phyloP scores from a whole-genome alignment of 352 stramenopile species.

The Plasmopara muralis region DNA sequence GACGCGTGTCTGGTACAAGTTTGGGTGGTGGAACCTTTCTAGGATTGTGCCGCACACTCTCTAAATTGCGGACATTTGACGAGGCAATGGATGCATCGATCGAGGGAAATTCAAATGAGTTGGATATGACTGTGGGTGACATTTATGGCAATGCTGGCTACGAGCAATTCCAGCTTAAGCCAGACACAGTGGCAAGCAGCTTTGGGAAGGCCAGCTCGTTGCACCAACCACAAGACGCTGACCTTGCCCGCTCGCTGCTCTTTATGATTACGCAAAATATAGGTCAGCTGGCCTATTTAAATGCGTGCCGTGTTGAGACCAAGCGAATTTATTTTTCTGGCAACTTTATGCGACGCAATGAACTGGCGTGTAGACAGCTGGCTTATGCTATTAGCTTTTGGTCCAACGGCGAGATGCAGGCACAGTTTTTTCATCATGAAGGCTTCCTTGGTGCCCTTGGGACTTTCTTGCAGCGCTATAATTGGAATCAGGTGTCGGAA shows the following conservation, averaged over 20 bases:
- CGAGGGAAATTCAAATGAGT: constrained; percentile 54
- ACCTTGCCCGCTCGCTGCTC: constrained; percentile 91
- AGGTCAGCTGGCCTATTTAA: constrained; percentile 92
- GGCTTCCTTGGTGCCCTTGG: constrained; percentile 97
- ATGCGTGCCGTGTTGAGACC: constrained; percentile 89
- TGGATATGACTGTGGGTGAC: constrained; percentile 97
- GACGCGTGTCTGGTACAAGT: constrained; percentile 95
- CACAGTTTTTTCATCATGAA: constrained; percentile 92
- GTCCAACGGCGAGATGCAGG: constrained; percentile 88
- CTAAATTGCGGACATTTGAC: constrained; percentile 74
- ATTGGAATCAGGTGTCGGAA: neutral
- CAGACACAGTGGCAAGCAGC: constrained; percentile 89
- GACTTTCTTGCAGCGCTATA: constrained; percentile 78
- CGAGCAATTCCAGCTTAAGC: constrained; percentile 82
- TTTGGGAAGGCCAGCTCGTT: constrained; percentile 91
- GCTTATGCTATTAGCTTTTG: constrained; percentile 96
- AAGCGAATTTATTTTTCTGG: constrained; percentile 93
- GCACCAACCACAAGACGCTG: constrained; percentile 76
- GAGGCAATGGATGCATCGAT: constrained; percentile 72
- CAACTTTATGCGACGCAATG: constrained; percentile 96
- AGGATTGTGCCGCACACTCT: constrained; percentile 92
- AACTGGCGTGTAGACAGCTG: constrained; percentile 85
- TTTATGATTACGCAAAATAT: constrained; percentile 99
- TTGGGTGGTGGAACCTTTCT: constrained; percentile 97
- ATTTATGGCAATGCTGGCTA: constrained; percentile 94